Evolutionary conservation across 2,329 filamentous ascomycete genomes (phyloP).

Genomic region (Anisogramma anomala): DNA sequence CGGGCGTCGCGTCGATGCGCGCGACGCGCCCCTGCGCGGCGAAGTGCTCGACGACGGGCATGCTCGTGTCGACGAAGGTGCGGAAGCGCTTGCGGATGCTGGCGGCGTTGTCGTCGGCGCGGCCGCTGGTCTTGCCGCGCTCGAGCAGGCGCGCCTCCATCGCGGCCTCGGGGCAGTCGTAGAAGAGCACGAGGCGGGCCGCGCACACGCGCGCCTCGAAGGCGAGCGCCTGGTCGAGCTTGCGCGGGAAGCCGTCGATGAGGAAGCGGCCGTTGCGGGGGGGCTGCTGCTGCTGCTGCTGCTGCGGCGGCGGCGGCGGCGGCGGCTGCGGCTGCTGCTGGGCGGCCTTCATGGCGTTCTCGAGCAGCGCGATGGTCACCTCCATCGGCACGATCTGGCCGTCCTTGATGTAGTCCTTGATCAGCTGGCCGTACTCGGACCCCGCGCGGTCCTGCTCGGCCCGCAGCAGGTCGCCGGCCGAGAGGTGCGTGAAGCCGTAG

Average conservation of each 20-base stretch:
- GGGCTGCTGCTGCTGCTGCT: slow-evolving; percentile 44
- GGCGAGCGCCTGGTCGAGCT: slow-evolving; percentile 91
- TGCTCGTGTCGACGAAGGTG: slow-evolving; percentile 88
- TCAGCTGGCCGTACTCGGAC: slow-evolving; percentile 82
- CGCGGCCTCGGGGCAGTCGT: slow-evolving; percentile 80
- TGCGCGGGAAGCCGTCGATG: slow-evolving; percentile 78
- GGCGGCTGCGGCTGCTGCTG: slow-evolving; percentile 46
- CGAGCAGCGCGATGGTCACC: slow-evolving; percentile 83
- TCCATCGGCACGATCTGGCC: slow-evolving; percentile 98
- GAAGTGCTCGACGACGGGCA: slow-evolving; percentile 89
- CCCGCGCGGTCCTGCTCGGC: slow-evolving; percentile 83
- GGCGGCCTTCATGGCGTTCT: slow-evolving; percentile 76
- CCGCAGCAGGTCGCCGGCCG: slow-evolving; percentile 83
- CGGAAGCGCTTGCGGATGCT: slow-evolving; percentile 94
- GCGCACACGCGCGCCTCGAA: slow-evolving; percentile 86
- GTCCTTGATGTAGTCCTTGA: slow-evolving; percentile 86
- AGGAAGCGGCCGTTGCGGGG: slow-evolving; percentile 56
- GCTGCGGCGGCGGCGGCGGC: slow-evolving; percentile 41
- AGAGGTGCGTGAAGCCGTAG: slow-evolving; percentile 87
- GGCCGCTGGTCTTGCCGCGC: slow-evolving; percentile 83
- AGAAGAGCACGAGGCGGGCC: slow-evolving; percentile 80
- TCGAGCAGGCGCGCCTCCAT: slow-evolving; percentile 79
- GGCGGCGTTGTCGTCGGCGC: slow-evolving; percentile 87
- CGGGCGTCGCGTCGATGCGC: slow-evolving; percentile 60
- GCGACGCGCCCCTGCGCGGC: slow-evolving; percentile 66